Percentiles rank a stretch among this genome's conserved stretches.
Evolutionary conservation across 2,329 filamentous ascomycete genomes (phyloP).

Genomic region (Cladophialophora carrionii): DNA sequence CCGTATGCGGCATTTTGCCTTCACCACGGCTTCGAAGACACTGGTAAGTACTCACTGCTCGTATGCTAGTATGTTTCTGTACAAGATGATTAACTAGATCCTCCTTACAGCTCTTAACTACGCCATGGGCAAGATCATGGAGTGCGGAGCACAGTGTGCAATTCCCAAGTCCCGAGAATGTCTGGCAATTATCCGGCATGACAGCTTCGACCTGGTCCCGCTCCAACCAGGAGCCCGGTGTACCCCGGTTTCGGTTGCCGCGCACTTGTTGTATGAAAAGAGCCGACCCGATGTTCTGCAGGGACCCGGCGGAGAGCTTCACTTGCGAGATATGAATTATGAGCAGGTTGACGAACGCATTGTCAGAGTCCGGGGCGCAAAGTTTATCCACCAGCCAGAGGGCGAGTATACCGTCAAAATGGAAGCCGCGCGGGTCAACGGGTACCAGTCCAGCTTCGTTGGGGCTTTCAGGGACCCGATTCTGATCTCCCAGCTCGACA

Average conservation of each 20-base stretch:
- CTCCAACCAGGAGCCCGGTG: slow-evolving; percentile 47
- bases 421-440: slow-evolving; percentile 51
- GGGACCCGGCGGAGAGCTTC: slow-evolving; percentile 54
- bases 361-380: slow-evolving; percentile 46
- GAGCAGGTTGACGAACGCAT: slow-evolving; percentile 47
- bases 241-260: slow-evolving; percentile 55
- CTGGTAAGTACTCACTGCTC: slow-evolving; percentile 8
- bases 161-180: slow-evolving; percentile 53
- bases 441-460: slow-evolving; percentile 53
- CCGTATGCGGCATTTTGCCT: slow-evolving; percentile 49
- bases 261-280: slow-evolving; percentile 60
- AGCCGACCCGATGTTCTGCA: slow-evolving; percentile 54
- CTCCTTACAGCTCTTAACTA: slow-evolving; percentile 44
- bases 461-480: slow-evolving; percentile 55
- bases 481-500: slow-evolving; percentile 49
- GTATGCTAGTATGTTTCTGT: neutral
- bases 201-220: slow-evolving; percentile 54
- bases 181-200: slow-evolving; percentile 50
- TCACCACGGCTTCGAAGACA: slow-evolving; percentile 41
- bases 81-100: neutral
- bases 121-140: slow-evolving; percentile 62
- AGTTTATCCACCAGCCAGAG: slow-evolving; percentile 43
- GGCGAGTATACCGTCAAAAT: slow-evolving; percentile 54
- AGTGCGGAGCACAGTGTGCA: slow-evolving; percentile 56
- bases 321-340: slow-evolving; percentile 50